Evolutionary conservation across 2,329 filamentous ascomycete genomes (phyloP).

Genomic region (Thielaviopsis euricoi): DNA sequence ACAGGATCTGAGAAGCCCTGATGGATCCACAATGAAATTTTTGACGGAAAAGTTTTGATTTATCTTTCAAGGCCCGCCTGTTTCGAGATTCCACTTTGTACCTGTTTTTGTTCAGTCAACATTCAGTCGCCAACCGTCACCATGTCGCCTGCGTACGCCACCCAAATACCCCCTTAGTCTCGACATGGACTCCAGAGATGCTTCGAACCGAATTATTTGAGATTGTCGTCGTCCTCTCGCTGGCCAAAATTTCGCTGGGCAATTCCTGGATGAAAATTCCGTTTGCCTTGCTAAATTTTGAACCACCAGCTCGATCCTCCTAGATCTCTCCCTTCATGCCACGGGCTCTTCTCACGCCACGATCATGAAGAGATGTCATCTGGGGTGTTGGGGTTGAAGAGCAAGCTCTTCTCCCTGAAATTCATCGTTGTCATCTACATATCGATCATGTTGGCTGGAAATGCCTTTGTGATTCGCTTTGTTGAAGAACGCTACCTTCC

Average conservation of each 20-base stretch:
- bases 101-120: slow-evolving; percentile 2
- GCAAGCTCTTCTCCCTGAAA: slow-evolving; percentile 55
- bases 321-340: slow-evolving; percentile 39
- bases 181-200: slow-evolving; percentile 10
- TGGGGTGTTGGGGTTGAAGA: slow-evolving; percentile 71
- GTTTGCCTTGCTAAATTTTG: slow-evolving; percentile 11
- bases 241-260: slow-evolving; percentile 26
- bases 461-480: not conserved
- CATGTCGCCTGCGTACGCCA: slow-evolving; percentile 40
- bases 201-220: slow-evolving; percentile 20
- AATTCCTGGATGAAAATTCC: not conserved
- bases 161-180: slow-evolving; percentile 18
- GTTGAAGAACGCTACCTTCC: not conserved
- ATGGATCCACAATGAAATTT: slow-evolving; percentile 7
- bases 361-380: slow-evolving; percentile 38
- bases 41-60: not conserved
- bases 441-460: not conserved
- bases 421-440: slow-evolving; percentile 38
- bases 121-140: slow-evolving; percentile 15
- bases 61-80: not conserved
- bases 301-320: slow-evolving; percentile 67
- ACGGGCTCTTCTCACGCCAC: slow-evolving; percentile 27
- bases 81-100: slow-evolving; percentile 7
- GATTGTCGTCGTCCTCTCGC: slow-evolving; percentile 79
- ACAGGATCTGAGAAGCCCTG: slow-evolving; percentile 10